These are phyloP conservation scores for Auriscalpium vulgare DNA, from an alignment of 768 basidiomycete genomes.

Conservation along the genomic window DNA sequence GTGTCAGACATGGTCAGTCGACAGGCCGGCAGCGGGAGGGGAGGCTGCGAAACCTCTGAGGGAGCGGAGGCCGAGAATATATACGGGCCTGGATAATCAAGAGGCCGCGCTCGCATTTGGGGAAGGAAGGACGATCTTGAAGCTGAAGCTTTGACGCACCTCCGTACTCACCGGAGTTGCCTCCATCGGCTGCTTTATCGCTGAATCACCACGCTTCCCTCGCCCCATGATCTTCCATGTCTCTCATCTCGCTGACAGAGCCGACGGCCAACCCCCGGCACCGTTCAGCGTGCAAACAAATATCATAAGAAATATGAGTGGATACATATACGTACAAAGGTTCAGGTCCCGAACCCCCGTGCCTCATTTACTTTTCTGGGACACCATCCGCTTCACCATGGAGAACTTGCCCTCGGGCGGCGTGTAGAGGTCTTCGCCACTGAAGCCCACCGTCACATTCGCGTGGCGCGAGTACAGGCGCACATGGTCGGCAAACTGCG, in stretches of 20 bases:
- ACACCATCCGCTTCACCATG: too few relatives aligned
- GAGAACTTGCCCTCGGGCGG: background rate
- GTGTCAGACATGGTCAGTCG: background rate
- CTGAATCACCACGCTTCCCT: background rate
- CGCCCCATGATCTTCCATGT: too few relatives aligned
- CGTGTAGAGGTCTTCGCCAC: constrained; percentile 8
- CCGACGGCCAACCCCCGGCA: too few relatives aligned
- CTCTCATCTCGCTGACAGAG: too few relatives aligned
- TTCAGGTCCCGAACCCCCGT: too few relatives aligned
- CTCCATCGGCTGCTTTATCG: constrained; percentile 4
- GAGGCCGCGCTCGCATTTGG: constrained; percentile 1
- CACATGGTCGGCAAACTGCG: constrained; percentile 4
- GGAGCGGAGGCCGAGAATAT: constrained; percentile 1
- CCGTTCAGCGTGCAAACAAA: too few relatives aligned
- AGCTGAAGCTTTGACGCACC: constrained; percentile 8
- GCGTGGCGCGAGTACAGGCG: constrained; percentile 7
- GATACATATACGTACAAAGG: too few relatives aligned
- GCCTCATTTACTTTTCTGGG: too few relatives aligned
- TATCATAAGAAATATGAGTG: too few relatives aligned
- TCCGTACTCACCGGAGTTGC: constrained; percentile 14
- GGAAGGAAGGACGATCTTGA: background rate
- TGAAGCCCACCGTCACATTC: constrained; percentile 10
- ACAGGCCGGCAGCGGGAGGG: background rate
- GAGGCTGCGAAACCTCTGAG: background rate
- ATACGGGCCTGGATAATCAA: background rate